Conservation (phyloP, 1,139 yeast species). For the Arxiozyma slooffiae region DNA sequence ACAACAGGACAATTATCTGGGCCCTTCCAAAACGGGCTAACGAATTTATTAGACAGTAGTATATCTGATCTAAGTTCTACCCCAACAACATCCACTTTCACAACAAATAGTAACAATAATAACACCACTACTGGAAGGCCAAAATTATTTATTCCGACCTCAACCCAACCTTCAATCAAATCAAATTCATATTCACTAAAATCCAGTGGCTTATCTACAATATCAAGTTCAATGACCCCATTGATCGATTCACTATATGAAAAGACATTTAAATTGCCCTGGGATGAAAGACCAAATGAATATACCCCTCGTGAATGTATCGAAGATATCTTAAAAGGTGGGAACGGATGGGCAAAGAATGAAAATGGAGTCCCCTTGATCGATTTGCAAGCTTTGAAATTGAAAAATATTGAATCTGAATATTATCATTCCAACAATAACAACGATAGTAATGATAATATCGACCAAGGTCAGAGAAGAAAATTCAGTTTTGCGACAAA, state of each 20-base stretch:
- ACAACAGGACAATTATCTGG: slow-evolving; percentile 19
- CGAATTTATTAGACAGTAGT: slow-evolving; percentile 17
- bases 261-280: slow-evolving; percentile 57
- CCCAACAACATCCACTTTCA: slow-evolving; percentile 9
- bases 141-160: not conserved
- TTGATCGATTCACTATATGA: slow-evolving; percentile 46
- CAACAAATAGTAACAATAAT: not conserved
- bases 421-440: not conserved
- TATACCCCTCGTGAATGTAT: slow-evolving; percentile 64
- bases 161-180: not conserved
- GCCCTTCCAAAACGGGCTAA: slow-evolving; percentile 17
- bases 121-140: not conserved
- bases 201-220: slow-evolving; percentile 11
- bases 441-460: not conserved
- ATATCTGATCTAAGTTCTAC: slow-evolving; percentile 1
- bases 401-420: slow-evolving; percentile 17
- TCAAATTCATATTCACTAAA: not conserved
- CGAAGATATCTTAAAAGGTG: slow-evolving; percentile 65
- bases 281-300: slow-evolving; percentile 74
- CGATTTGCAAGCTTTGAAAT: slow-evolving; percentile 35
- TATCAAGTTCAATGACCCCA: slow-evolving; percentile 33
- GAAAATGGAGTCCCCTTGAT: slow-evolving; percentile 36
- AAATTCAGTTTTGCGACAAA: not conserved
- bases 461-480: no score
- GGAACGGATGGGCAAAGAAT: slow-evolving; percentile 55